Evolutionary conservation across 306 rosid genomes (phyloP).

Genomic region (Citrullus amarus): DNA sequence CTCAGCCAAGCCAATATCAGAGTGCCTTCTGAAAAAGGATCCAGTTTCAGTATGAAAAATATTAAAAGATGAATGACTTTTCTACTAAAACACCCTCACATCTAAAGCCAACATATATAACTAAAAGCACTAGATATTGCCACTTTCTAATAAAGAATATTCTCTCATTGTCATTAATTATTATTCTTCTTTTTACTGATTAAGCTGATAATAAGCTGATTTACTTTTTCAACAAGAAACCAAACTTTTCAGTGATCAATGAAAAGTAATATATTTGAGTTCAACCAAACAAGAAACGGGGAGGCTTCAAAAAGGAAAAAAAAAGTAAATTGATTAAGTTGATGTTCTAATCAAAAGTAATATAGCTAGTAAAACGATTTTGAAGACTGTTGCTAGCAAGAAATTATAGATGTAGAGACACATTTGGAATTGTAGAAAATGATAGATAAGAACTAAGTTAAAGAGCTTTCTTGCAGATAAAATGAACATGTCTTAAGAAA

Average conservation of each 20-base stretch:
- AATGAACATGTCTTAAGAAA: not conserved
- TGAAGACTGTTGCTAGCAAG: not conserved
- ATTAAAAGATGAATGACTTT: not conserved
- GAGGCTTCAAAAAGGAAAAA: not conserved
- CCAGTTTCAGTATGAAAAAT: conserved; percentile 14
- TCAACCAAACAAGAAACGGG: not conserved
- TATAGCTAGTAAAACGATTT: not conserved
- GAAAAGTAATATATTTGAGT: not conserved
- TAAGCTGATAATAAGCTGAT: not conserved
- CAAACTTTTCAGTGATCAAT: not conserved
- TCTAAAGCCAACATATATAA: not conserved
- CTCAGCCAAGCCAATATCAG: conserved; percentile 62
- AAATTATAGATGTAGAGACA: not conserved
- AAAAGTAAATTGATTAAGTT: not conserved
- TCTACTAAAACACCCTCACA: not conserved
- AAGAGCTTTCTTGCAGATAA: not conserved
- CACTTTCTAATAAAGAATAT: not conserved
- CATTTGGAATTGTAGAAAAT: not conserved
- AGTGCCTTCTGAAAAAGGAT: conserved; percentile 41
- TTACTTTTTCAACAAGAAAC: not conserved
- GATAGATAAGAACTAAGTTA: not conserved
- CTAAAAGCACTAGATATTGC: not conserved
- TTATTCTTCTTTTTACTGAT: not conserved
- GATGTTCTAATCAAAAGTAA: not conserved
- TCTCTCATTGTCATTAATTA: not conserved